Base-by-base conservation (phyloP, 257 asterid genomes). In the Nemophila menziesii region DNA sequence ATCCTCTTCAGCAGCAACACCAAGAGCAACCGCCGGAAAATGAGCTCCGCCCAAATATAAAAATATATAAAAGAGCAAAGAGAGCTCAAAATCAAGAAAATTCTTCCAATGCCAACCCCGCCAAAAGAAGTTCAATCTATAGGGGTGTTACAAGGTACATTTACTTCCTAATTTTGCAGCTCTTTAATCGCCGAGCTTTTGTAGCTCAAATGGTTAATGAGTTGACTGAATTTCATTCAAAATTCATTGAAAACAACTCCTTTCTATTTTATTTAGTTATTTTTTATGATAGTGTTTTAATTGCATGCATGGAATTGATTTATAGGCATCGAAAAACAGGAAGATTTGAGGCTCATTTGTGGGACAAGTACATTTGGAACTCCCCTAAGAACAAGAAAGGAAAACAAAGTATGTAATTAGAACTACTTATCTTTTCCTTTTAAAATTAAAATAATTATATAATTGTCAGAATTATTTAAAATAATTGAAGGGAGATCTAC, bases 271-370 rank as follows among this genome's bases (percentile, higher is more conserved):
- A n/a, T n/a, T n/a, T n/a, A n/a, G n/a, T n/a, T n/a, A n/a, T n/a
- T 13, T 0, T 4, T 14, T n/a, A 22, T 51, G 33, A 13, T 18
- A 45, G 27, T 9, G 23, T 24, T 40, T 47, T 16, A 15, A 16
- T 57, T 72, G 82, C 90, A 78, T 75, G 92, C 93, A 78, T 72
- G 84, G 11, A 14, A 4, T 9, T 27, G 20, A 36, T 29, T 17
- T 10, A 46, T 65, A 87, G 97, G 78, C 97, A 87, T 51, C 67
- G 97, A 34, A 82, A 93, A 83, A 82, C 93, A 8, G 93, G 95
- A 46, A 65, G 93, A 19, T 87, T 48, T 52, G 97, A 87, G 43
- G 95, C 97, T 20, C 97, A 87, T 41, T 71, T 87, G 3, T 87
- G 97, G 97, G 97, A 87, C 71, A 87, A 80, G 53, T 69, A 61